phyloP scores from a whole-genome alignment of 2,329 filamentous ascomycete genomes.

The Neonectria sp. region DNA sequence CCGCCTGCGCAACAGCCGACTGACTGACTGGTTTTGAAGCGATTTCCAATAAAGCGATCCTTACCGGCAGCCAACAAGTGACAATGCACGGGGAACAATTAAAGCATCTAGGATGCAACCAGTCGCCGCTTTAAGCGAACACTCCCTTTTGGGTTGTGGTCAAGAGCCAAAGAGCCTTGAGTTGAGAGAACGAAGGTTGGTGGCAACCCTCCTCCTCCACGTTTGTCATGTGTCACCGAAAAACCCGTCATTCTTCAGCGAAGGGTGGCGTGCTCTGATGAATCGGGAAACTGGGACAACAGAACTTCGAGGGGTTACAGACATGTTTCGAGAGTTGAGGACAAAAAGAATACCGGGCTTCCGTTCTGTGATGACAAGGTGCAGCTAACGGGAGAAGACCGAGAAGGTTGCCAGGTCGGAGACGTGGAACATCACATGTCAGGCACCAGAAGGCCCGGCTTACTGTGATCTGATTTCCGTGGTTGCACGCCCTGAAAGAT shows the following conservation, averaged over 20 bases:
- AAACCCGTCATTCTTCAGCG: not conserved
- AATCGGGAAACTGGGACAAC: not conserved
- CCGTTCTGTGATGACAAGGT: not conserved
- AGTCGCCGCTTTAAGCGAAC: constrained; percentile 27
- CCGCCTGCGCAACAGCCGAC: constrained; percentile 1
- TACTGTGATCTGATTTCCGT: constrained; percentile 16
- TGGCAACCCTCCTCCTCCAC: constrained; percentile 5
- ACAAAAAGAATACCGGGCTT: not conserved
- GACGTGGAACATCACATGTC: constrained; percentile 27
- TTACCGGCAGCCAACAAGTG: constrained; percentile 28
- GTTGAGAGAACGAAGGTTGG: not conserved
- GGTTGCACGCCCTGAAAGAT: constrained; percentile 22
- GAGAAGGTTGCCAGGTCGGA: not conserved
- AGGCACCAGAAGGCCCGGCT: constrained; percentile 21
- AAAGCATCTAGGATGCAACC: constrained; percentile 20
- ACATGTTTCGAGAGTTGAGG: not conserved
- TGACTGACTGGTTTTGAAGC: constrained; percentile 9
- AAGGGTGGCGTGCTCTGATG: not conserved
- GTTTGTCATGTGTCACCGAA: constrained; percentile 10
- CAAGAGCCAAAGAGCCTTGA: not conserved
- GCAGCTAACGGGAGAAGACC: not conserved
- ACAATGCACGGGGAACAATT: constrained; percentile 25
- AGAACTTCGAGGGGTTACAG: not conserved
- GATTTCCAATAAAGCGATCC: constrained; percentile 22
- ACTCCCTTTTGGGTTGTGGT: constrained; percentile 5